Evolutionary conservation across 768 basidiomycete genomes (phyloP).

Genomic region (Lentinus tigrinus): DNA sequence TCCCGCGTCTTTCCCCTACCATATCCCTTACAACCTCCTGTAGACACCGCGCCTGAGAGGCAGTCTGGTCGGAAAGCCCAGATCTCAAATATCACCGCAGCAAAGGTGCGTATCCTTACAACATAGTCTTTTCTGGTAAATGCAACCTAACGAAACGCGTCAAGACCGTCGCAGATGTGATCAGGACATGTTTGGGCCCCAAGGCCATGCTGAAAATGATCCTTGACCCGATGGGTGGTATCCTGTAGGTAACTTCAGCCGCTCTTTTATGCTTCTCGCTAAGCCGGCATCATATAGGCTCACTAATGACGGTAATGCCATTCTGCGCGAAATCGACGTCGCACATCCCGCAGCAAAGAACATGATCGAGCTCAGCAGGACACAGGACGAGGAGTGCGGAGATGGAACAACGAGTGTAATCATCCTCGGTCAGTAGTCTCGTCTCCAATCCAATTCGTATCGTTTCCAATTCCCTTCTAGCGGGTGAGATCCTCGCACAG

Average conservation of each 20-base stretch:
- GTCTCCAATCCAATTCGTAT: not conserved
- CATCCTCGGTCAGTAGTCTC: conserved; percentile 71
- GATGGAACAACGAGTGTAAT: conserved; percentile 99
- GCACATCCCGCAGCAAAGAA: conserved; percentile 99
- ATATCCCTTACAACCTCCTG: not conserved
- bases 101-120: conserved; percentile 61
- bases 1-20: not conserved
- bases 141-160: not conserved
- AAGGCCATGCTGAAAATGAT: conserved; percentile 99
- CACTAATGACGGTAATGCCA: conserved; percentile 99
- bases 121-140: not conserved
- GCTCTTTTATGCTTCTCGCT: not conserved
- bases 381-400: conserved; percentile 98
- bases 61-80: conserved; percentile 95
- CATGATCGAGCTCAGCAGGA: conserved; percentile 97
- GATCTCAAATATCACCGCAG: conserved; percentile 94
- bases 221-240: conserved; percentile 98
- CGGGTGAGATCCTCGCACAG: conserved; percentile 96
- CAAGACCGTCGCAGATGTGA: conserved; percentile 96
- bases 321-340: conserved; percentile 96
- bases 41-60: conserved; percentile 92
- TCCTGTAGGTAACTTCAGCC: conserved; percentile 58
- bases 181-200: conserved; percentile 94
- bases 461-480: conserved; percentile 35
- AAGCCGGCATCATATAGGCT: conserved; percentile 29